Base-by-base conservation (phyloP, 1,284 basidiomycete species). In the Leccinum griseonigrum region DNA sequence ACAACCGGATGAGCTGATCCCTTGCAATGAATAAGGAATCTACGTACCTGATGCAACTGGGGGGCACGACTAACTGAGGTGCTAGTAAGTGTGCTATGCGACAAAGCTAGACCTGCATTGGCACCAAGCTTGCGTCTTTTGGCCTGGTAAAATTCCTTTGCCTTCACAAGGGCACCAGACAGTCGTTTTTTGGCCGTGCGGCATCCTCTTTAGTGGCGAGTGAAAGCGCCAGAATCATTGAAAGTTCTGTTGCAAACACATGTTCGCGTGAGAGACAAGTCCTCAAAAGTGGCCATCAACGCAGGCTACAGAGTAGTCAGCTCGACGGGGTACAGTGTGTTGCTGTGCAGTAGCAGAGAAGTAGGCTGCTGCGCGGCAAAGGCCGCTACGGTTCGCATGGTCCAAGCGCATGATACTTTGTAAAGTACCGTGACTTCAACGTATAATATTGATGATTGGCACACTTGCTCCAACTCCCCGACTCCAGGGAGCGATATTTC, bases 291-390 rank as follows among this genome's bases (percentile, higher is more conserved):
- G 31, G 31, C 31, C 31, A 31, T 31, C 31, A 31, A 31, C 31
- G 31, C 31, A 31, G 31, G 31, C 31, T 9, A 31, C 31, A 9
- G 31, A 93, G 79, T 0, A 31, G 31, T 31, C 31, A 31, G 31
- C 31, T 31, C 31, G 31, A 31, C 31, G 31, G 31, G 31, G 31
- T 9, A 31, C 31, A 31, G 31, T 31, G 9, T 31, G 9, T 31
- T 31, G 31, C 9, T 31, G 31, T 31, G 31, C 31, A 9, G 31
- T 9, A 31, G 31, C 31, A 31, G 31, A 8, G 31, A 31, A 31
- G 31, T 31, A 31, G 31, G 31, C 31, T 31, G 31, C 31, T 31
- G 31, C 31, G 85, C 81, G 3, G 92, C 77, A 14, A 94, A 81
- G 0, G 85, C 77, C 40, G 83, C 31, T 9, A 31, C 31, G 31